Conservation (phyloP, 306 rosid genomes). For the Cicer cuneatum region DNA sequence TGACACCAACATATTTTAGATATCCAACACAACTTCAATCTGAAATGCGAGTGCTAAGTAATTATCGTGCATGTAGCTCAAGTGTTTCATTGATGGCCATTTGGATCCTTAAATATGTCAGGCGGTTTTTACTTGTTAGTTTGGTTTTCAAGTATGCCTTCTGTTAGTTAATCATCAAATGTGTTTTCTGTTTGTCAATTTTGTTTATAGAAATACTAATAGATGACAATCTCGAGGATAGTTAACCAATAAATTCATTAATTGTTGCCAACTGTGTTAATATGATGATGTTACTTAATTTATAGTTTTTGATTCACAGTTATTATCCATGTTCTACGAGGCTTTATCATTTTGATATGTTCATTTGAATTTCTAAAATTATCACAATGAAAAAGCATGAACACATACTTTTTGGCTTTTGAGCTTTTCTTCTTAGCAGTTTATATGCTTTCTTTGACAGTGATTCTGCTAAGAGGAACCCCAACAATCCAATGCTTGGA, state of each 20-base stretch:
- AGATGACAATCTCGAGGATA: too few relatives aligned
- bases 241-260: too few relatives aligned
- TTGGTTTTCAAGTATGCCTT: too few relatives aligned
- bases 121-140: too few relatives aligned
- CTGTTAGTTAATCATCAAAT: too few relatives aligned
- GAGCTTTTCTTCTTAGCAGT: constrained; percentile 33
- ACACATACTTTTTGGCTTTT: not conserved
- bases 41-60: too few relatives aligned
- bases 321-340: not conserved
- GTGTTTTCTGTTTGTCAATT: too few relatives aligned
- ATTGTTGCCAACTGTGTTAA: not conserved
- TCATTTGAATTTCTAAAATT: not conserved
- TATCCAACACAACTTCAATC: too few relatives aligned
- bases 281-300: constrained; percentile 18
- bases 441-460: constrained; percentile 52
- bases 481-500: constrained; percentile 72
- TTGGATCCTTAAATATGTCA: too few relatives aligned
- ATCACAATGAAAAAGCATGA: not conserved
- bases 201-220: too few relatives aligned
- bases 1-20: too few relatives aligned
- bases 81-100: not conserved
- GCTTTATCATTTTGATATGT: not conserved
- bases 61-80: constrained; percentile 1
- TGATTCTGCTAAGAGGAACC: constrained; percentile 75
- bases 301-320: constrained; percentile 1